Base-by-base conservation (phyloP, 108 stramenopile species). In the Cyclostephanos invisitatus region DNA sequence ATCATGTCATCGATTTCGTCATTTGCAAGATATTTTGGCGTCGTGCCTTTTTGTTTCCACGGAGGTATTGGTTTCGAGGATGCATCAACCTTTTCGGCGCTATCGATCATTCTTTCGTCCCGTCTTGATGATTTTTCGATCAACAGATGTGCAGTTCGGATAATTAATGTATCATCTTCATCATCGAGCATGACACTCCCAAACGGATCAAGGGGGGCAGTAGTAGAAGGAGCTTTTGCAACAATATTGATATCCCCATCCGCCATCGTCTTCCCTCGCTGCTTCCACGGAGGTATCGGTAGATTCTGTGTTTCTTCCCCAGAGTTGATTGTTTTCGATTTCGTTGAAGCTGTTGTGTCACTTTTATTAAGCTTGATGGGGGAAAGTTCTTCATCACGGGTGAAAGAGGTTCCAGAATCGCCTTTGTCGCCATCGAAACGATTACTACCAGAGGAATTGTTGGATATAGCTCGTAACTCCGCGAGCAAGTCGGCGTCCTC, bases 401-500 rank as follows among this genome's bases (percentile, higher is more conserved):
- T 12, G 20, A 37, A 10, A 56, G 44, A 21, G 15, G n/a, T 37
- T 59, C 27, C 37, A 3, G 29, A 28, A 32, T 44, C 59, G 60
- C 37, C 29, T 21, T 48, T 64, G 14, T 70, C 50, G n/a, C 80
- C 79, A 18, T 74, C 80, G 64, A 88, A 86, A 20, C 87, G 82
- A 83, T 74, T 70, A 2, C 77, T 71, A 58, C 85, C 55, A 21
- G 72, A 42, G 9, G 77, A 72, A 38, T 85, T 82, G 29, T 73
- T 75, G 20, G 93, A 95, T 27, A 95, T 78, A 0, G 77, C 88
- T 49, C 82, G 66, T 35, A 91, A 49, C 56, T 80, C 64, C 1
- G 91, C 89, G 57, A 91, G 59, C 29, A 93, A 60, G 51, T 90
- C 91, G 49, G 87, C 87, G 67, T 95, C 93, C 35, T 95, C 81